These are phyloP conservation scores for Cicer judaicum DNA, from an alignment of 306 rosid genomes.

Conservation along the genomic window DNA sequence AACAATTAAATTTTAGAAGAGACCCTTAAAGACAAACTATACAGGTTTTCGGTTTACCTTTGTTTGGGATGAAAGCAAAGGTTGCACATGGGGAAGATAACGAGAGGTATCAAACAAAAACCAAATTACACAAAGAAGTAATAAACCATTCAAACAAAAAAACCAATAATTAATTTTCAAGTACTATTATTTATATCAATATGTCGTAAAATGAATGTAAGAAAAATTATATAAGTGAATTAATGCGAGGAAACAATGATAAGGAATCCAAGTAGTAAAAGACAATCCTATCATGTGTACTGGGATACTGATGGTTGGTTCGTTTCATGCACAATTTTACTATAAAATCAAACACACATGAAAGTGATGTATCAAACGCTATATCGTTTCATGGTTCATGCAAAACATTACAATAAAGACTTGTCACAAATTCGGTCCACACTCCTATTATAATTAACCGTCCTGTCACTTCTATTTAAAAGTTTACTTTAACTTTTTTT, in stretches of 20 bases:
- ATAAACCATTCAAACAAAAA: background rate
- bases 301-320: constrained; percentile 43
- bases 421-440: constrained; percentile 42
- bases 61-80: constrained; percentile 50
- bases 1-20: too few relatives aligned
- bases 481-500: too few relatives aligned
- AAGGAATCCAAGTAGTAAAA: constrained; percentile 44
- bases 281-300: constrained; percentile 39
- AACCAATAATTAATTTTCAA: constrained; percentile 13
- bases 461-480: too few relatives aligned
- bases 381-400: constrained; percentile 32
- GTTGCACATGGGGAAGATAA: constrained; percentile 50
- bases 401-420: constrained; percentile 44
- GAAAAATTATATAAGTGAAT: background rate
- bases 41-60: constrained; percentile 21
- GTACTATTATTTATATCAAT: background rate
- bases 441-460: background rate
- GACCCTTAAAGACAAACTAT: background rate
- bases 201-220: background rate
- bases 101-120: constrained; percentile 40
- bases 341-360: constrained; percentile 43
- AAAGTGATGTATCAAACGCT: constrained; percentile 52
- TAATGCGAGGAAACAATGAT: background rate
- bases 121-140: constrained; percentile 37
- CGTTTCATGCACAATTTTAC: constrained; percentile 42